Percentiles rank a stretch among this genome's conserved stretches.
These are phyloP conservation scores for Dujonia santamariae DNA, from an alignment of 1,139 yeast species.

Conservation along the genomic window DNA sequence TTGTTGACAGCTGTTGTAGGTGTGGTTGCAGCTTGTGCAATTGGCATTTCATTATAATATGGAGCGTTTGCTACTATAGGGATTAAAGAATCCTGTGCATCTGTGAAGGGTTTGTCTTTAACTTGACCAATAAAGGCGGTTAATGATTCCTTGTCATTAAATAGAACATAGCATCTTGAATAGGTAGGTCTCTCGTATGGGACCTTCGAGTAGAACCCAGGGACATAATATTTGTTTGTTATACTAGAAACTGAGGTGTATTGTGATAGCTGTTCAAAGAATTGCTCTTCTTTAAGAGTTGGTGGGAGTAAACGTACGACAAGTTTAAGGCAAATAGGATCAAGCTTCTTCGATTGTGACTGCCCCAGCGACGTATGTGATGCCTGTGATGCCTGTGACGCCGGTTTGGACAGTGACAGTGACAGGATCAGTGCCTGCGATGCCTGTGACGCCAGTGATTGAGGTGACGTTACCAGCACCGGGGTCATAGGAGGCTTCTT, in stretches of 20 bases:
- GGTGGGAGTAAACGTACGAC: conserved; percentile 21
- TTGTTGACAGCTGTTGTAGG: background rate
- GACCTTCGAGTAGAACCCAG: conserved; percentile 17
- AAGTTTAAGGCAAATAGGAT: conserved; percentile 11
- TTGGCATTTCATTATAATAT: conserved; percentile 21
- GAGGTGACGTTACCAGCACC: too few species aligned
- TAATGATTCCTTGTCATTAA: conserved; percentile 14
- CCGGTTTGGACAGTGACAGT: too few species aligned
- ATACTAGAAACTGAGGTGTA: conserved; percentile 8
- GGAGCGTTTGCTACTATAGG: conserved; percentile 24
- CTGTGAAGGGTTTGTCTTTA: conserved; percentile 20
- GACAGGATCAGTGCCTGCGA: too few species aligned
- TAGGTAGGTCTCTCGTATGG: conserved; percentile 26
- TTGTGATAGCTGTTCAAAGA: conserved; percentile 16
- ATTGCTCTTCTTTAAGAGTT: conserved; percentile 16
- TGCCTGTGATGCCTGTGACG: too few species aligned
- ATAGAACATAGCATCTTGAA: conserved; percentile 28
- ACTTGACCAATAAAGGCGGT: conserved; percentile 15
- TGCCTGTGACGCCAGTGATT: too few species aligned
- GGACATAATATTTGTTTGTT: conserved; percentile 16
- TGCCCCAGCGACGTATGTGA: too few species aligned
- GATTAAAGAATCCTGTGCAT: conserved; percentile 20
- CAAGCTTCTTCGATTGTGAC: background rate
- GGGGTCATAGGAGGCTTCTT: too few species aligned
- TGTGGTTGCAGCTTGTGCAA: background rate